Conservation (phyloP, 2,329 filamentous ascomycete species). For the Rutstroemia sydowiana region DNA sequence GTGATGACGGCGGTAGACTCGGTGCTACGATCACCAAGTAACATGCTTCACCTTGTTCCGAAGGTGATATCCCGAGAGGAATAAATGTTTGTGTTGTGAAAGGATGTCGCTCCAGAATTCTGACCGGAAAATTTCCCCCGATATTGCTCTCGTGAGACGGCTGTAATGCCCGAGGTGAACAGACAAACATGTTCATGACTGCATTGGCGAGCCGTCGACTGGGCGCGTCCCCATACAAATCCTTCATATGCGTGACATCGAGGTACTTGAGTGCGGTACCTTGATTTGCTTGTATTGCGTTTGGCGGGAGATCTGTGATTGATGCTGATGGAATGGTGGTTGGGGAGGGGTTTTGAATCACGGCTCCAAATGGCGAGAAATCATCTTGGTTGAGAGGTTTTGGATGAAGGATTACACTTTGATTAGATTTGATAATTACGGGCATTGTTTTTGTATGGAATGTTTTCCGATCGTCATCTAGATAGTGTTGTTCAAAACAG, state of each 20-base stretch:
- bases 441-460: conserved; percentile 16
- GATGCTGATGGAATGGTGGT: conserved; percentile 42
- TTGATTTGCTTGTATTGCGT: conserved; percentile 66
- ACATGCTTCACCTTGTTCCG: conserved; percentile 37
- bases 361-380: conserved; percentile 77
- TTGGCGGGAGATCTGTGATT: conserved; percentile 31
- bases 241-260: conserved; percentile 64
- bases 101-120: conserved; percentile 81
- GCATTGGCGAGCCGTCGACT: conserved; percentile 50
- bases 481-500: too few relatives aligned
- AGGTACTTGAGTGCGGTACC: conserved; percentile 82
- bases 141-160: conserved; percentile 20
- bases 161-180: conserved; percentile 55
- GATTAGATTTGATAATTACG: conserved; percentile 11
- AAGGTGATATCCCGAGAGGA: conserved; percentile 54
- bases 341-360: conserved; percentile 66
- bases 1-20: conserved; percentile 46
- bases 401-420: conserved; percentile 40
- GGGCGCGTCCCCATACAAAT: conserved; percentile 62
- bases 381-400: conserved; percentile 58
- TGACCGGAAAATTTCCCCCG: conserved; percentile 51
- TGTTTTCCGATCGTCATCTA: not conserved
- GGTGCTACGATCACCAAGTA: conserved; percentile 91
- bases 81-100: conserved; percentile 92
- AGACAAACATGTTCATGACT: conserved; percentile 85